A percentile compares a stretch with the other conserved stretches of the same genome.
phyloP scores from a whole-genome alignment of 139 green algal genomes.

The Chlorella sp. region DNA sequence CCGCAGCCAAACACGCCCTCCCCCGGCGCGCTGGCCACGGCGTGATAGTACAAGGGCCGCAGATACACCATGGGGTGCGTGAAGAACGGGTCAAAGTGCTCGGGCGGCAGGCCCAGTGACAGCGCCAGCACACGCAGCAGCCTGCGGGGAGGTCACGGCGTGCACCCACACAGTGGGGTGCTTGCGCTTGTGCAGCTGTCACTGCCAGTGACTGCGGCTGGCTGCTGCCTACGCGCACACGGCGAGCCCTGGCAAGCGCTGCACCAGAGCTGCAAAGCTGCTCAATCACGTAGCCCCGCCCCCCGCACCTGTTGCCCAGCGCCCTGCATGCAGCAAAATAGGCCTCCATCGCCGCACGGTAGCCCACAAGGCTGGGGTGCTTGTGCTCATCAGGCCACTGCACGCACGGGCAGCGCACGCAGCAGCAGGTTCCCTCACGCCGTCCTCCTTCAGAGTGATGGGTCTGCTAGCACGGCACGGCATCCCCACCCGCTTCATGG shows the following conservation, averaged over 20 bases:
- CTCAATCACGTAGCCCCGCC: too few relatives aligned
- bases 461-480: not conserved
- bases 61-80: slow-evolving; percentile 68
- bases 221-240: too few relatives aligned
- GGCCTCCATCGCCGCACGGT: slow-evolving; percentile 2
- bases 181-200: too few relatives aligned
- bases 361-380: too few relatives aligned
- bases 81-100: slow-evolving; percentile 72
- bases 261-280: too few relatives aligned
- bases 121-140: slow-evolving; percentile 74
- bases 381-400: too few relatives aligned
- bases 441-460: too few relatives aligned
- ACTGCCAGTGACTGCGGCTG: too few relatives aligned
- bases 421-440: too few relatives aligned
- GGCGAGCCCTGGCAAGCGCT: too few relatives aligned
- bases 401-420: too few relatives aligned
- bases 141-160: slow-evolving; percentile 14
- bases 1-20: slow-evolving; percentile 38
- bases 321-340: slow-evolving; percentile 5
- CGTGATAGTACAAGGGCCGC: slow-evolving; percentile 80
- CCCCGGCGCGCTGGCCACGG: slow-evolving; percentile 12
- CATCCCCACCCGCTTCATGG: not conserved
- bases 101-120: slow-evolving; percentile 55
- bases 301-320: slow-evolving; percentile 5
- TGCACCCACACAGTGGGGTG: not conserved